Percentiles rank a stretch among this genome's conserved stretches.
phyloP scores from a whole-genome alignment of 2,329 filamentous ascomycete genomes.

The Diplocarpon mali region DNA sequence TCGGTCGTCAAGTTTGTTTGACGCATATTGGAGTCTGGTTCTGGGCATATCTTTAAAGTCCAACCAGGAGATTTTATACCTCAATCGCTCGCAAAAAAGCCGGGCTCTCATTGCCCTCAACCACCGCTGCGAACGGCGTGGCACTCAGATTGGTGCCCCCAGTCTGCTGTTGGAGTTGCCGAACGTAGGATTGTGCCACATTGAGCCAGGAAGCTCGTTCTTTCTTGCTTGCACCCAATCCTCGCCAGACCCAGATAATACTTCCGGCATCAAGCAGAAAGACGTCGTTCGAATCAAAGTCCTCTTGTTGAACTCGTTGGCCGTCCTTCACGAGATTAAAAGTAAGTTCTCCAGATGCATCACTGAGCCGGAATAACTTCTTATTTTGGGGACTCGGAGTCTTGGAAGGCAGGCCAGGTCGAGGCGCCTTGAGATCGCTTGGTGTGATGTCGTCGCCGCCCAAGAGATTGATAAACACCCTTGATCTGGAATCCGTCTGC shows the following conservation, averaged over 20 bases:
- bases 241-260: conserved; percentile 57
- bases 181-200: conserved; percentile 44
- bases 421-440: conserved; percentile 31
- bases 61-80: neutral
- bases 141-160: conserved; percentile 6
- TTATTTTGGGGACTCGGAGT: conserved; percentile 12
- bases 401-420: conserved; percentile 26
- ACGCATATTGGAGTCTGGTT: no score
- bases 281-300: conserved; percentile 48
- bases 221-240: conserved; percentile 41
- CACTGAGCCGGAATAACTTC: conserved; percentile 51
- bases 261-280: conserved; percentile 51
- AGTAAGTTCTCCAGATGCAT: conserved; percentile 43
- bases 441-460: conserved; percentile 36
- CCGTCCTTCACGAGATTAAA: conserved; percentile 51
- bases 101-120: conserved; percentile 42
- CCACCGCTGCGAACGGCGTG: conserved; percentile 45
- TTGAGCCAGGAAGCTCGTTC: conserved; percentile 52
- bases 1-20: no score
- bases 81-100: conserved; percentile 32
- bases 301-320: conserved; percentile 31
- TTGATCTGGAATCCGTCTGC: conserved; percentile 45
- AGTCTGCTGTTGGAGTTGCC: conserved; percentile 25
- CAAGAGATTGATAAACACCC: conserved; percentile 44
- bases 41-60: neutral